Conservation (phyloP, 371 early-diverging fungal genomes). For the Rhizomucor pusillus region DNA sequence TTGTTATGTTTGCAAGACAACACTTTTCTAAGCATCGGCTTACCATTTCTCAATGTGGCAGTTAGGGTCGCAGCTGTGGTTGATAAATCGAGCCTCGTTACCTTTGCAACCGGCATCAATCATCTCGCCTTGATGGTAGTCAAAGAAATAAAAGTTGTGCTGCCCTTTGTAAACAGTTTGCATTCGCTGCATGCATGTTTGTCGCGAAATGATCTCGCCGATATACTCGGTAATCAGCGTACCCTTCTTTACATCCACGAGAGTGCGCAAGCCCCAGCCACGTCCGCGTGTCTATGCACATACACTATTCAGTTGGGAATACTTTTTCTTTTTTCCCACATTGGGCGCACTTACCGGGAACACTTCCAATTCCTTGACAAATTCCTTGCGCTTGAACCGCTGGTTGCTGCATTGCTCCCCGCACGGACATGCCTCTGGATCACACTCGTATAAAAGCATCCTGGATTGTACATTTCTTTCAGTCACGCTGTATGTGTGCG, state of each 20-base stretch:
- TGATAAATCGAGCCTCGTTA: constrained; percentile 60
- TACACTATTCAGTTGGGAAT: not conserved
- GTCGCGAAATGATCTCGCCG: constrained; percentile 82
- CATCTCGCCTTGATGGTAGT: constrained; percentile 73
- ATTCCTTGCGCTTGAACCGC: constrained; percentile 63
- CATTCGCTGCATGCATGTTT: constrained; percentile 71
- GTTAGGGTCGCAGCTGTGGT: constrained; percentile 84
- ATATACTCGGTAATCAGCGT: constrained; percentile 82
- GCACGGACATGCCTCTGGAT: constrained; percentile 65
- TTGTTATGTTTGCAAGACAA: not conserved
- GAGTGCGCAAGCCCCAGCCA: constrained; percentile 81
- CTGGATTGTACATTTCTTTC: constrained; percentile 11
- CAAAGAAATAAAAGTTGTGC: constrained; percentile 80
- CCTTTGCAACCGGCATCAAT: constrained; percentile 79
- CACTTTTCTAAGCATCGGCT: too few relatives aligned
- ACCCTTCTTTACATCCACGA: constrained; percentile 54
- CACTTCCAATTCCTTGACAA: constrained; percentile 57
- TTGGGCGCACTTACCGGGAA: constrained; percentile 46
- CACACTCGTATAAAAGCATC: constrained; percentile 80
- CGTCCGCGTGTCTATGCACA: constrained; percentile 51
- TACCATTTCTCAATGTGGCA: constrained; percentile 91
- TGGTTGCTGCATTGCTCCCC: constrained; percentile 75
- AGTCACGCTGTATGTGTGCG: not conserved
- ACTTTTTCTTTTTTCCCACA: not conserved
- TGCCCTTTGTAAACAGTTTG: constrained; percentile 63